Conservation (phyloP, 2,329 filamentous ascomycete genomes). For the Akanthomyces uredinophilus region DNA sequence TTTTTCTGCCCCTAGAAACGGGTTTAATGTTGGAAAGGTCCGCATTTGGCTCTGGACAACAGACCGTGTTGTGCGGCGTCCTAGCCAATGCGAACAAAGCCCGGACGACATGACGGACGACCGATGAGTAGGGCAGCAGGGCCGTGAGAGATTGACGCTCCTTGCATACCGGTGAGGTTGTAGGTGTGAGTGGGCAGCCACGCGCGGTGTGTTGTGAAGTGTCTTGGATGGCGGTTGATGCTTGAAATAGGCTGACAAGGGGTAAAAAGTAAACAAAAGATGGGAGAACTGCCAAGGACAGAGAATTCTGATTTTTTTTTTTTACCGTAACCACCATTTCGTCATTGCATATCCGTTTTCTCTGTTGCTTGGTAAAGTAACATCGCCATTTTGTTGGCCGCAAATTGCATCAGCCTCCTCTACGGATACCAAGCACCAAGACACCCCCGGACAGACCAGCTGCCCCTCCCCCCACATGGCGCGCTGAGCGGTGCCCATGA, state of each 20-base stretch:
- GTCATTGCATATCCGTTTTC: no score
- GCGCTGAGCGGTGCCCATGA: not conserved
- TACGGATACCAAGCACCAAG: not conserved
- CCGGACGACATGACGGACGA: no score
- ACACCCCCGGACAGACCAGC: not conserved
- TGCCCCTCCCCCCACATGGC: slow-evolving; percentile 11
- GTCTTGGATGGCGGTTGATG: not conserved
- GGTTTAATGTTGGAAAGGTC: not conserved
- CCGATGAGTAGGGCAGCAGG: not conserved
- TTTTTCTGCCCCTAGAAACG: no score
- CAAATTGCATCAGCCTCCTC: no score
- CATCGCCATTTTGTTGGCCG: no score
- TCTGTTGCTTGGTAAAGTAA: no score
- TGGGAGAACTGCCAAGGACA: not conserved
- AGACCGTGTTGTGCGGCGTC: no score
- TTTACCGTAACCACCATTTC: not conserved
- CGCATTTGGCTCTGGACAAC: not conserved
- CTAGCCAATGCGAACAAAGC: not conserved
- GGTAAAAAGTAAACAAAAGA: not conserved
- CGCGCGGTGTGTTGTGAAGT: slow-evolving; percentile 10
- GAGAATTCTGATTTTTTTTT: not conserved
- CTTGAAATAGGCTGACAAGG: not conserved
- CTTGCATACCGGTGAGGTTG: slow-evolving; percentile 3
- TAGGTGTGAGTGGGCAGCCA: slow-evolving; percentile 1
- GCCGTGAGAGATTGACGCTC: not conserved